Conservation (phyloP, 2,329 filamentous ascomycete species). For the Raffaelea albimanens region DNA sequence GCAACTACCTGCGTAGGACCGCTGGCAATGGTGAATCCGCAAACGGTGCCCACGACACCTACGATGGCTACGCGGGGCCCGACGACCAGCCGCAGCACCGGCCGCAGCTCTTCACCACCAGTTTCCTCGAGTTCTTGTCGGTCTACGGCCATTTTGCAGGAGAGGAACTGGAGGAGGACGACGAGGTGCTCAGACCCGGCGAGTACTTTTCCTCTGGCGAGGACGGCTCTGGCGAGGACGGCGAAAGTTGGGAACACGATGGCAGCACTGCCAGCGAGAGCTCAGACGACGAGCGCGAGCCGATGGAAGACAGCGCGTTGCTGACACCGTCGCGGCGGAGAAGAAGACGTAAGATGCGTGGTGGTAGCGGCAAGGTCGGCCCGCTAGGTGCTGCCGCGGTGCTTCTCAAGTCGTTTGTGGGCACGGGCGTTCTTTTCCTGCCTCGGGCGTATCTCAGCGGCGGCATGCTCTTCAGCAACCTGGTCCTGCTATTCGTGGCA, state of each 20-base stretch:
- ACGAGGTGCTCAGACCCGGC: conserved; percentile 75
- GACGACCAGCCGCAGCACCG: conserved; percentile 22
- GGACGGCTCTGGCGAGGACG: conserved; percentile 17
- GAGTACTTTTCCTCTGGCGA: conserved; percentile 84
- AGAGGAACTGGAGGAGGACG: conserved; percentile 93
- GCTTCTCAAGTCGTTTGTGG: conserved; percentile 94
- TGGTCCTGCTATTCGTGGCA: conserved; percentile 80
- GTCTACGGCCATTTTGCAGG: conserved; percentile 97
- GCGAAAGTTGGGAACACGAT: neutral
- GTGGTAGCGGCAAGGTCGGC: conserved; percentile 65
- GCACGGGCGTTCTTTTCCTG: conserved; percentile 88
- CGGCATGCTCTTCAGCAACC: conserved; percentile 92
- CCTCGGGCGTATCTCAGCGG: conserved; percentile 91
- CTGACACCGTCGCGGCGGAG: conserved; percentile 66
- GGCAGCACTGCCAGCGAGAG: neutral
- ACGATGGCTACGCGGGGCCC: neutral
- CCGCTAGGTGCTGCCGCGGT: conserved; percentile 73
- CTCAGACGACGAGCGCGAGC: conserved; percentile 52
- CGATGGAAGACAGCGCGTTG: conserved; percentile 81
- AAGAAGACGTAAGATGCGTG: conserved; percentile 66
- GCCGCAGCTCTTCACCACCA: conserved; percentile 70
- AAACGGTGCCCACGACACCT: conserved; percentile 13
- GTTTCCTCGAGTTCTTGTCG: conserved; percentile 90
- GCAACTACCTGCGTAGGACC: conserved; percentile 75
- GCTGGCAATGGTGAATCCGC: conserved; percentile 31